Percentiles rank a stretch among this genome's conserved stretches.
phyloP scores from a whole-genome alignment of 2,329 filamentous ascomycete species.

The Scedosporium aurantiacum region DNA sequence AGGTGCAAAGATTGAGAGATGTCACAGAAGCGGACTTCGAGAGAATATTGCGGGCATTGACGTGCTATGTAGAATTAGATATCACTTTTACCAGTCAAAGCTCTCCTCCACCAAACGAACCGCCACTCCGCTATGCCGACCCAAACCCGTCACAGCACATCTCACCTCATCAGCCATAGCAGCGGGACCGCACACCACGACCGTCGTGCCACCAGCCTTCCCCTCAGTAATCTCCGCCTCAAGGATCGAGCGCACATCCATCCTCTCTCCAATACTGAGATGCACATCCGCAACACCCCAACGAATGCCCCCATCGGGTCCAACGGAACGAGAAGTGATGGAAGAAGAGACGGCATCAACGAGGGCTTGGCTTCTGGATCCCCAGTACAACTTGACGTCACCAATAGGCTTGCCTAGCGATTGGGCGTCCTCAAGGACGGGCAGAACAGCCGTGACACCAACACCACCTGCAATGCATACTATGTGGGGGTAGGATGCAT shows the following conservation, averaged over 20 bases:
- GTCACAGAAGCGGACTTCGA: not conserved
- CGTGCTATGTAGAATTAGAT: not conserved
- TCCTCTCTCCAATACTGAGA: slow-evolving; percentile 17
- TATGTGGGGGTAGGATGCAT: slow-evolving; percentile 11
- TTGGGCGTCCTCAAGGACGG: slow-evolving; percentile 14
- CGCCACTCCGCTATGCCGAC: slow-evolving; percentile 13
- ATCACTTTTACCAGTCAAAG: not conserved
- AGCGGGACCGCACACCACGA: slow-evolving; percentile 18
- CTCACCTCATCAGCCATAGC: slow-evolving; percentile 20
- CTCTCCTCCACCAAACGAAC: slow-evolving; percentile 16
- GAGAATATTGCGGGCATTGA: not conserved
- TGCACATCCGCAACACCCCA: slow-evolving; percentile 19
- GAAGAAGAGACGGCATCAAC: slow-evolving; percentile 13
- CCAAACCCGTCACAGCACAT: slow-evolving; percentile 15
- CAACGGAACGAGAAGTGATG: not conserved
- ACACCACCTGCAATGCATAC: slow-evolving; percentile 21
- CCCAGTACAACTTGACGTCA: slow-evolving; percentile 19
- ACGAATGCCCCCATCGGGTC: slow-evolving; percentile 2
- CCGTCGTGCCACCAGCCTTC: slow-evolving; percentile 14
- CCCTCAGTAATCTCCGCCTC: slow-evolving; percentile 13
- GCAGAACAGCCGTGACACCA: slow-evolving; percentile 19
- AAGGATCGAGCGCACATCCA: slow-evolving; percentile 16
- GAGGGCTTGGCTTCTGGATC: slow-evolving; percentile 14
- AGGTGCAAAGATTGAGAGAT: no score
- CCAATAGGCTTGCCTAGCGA: slow-evolving; percentile 14